Evolutionary conservation across 192 early-diverging fungal genomes (phyloP).

Genomic region (Coemansia sp.): DNA sequence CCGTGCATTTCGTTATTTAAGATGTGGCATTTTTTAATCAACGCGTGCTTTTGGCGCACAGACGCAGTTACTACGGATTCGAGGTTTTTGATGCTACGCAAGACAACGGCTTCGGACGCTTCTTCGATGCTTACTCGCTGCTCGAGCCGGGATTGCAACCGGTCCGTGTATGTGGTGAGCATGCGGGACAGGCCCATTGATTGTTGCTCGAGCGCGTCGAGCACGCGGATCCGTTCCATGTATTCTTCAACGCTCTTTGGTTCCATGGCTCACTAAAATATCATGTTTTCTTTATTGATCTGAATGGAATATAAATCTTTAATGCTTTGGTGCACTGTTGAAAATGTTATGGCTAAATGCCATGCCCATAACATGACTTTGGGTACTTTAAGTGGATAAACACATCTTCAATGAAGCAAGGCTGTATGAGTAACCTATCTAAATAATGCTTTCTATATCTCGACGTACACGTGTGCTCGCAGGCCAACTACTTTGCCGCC

Average conservation of each 20-base stretch:
- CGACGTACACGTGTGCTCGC: not conserved
- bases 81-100: conserved; percentile 33
- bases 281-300: not conserved
- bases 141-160: conserved; percentile 45
- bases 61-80: conserved; percentile 18
- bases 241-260: conserved; percentile 43
- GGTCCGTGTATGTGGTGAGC: conserved; percentile 51
- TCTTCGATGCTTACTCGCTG: conserved; percentile 37
- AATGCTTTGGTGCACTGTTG: too few relatives aligned
- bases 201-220: conserved; percentile 49
- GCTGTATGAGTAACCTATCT: too few relatives aligned
- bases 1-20: conserved; percentile 29
- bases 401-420: not conserved
- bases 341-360: not conserved
- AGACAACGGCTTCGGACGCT: conserved; percentile 21
- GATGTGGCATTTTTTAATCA: conserved; percentile 29
- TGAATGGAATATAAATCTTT: too few relatives aligned
- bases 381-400: not conserved
- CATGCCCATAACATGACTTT: not conserved
- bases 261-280: conserved; percentile 20
- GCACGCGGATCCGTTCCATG: conserved; percentile 50
- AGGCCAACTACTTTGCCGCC: not conserved
- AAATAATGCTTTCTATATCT: not conserved
- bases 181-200: conserved; percentile 52
- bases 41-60: conserved; percentile 23